Base-by-base conservation (phyloP, 1,284 basidiomycete genomes). In the Porogramme epimiltina region DNA sequence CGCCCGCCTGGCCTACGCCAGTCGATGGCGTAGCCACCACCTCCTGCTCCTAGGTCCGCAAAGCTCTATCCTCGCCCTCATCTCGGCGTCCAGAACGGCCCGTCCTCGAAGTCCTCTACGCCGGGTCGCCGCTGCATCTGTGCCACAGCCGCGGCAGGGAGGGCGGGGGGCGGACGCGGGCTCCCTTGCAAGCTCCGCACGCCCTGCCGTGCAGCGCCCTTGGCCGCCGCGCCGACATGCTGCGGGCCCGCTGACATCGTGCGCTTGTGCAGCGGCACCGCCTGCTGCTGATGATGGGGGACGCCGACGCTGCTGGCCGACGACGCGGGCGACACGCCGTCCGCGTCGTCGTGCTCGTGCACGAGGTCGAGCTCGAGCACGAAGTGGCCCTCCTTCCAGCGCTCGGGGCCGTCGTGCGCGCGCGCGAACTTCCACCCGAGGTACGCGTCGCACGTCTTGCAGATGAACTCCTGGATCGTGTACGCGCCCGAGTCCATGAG, bases 401-500 rank as follows among this genome's bases (percentile, higher is more conserved):
- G 72, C 66, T 86, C 84, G 4, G 79, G 68, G 40, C 63, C 62
- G 53, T 84, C 81, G 62, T 80, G 76, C 2, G 82, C 84, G 43
- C 76, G 77, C 6, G 81, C 69, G 50, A 86, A 82, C 63, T 79
- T 78, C 79, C 80, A 85, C n/a, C 84, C 84, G 36, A 86, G 71
- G 60, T 80, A 81, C 18, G 71, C 56, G 24, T 70, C 67, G 61
- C 82, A 84, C 4, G 67, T 66, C 13, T 68, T 63, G 64, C 82
- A 84, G 22, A 70, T 69, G 23, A 80, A 71, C 63, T 82, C 78
- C 62, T 80, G 77, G 69, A 84, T 78, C 15, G 81, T 82, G 61
- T 86, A 81, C 19, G 81, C 82, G 26, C 84, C 82, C 11, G 82
- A 81, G 40, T 73, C 73, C 82, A 86, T 85, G 36, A 86, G 73